Conservation (phyloP, 2,329 filamentous ascomycete species). For the Pseudonectria foliicola region DNA sequence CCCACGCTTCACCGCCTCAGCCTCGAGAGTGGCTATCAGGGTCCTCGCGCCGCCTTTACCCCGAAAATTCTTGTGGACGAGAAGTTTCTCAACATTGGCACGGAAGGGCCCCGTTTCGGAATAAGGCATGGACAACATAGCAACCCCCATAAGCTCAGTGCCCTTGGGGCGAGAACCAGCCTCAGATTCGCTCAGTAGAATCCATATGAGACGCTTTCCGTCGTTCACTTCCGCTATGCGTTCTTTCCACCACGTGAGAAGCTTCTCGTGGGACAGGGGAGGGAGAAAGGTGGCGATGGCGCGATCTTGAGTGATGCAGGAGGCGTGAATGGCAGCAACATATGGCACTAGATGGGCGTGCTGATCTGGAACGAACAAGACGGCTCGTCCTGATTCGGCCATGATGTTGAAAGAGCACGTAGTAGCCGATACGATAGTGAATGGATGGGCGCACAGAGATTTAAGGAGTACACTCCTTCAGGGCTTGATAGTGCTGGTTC, state of each 20-base stretch:
- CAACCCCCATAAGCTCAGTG: constrained; percentile 46
- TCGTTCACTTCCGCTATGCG: constrained; percentile 39
- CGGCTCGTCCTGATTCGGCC: constrained; percentile 28
- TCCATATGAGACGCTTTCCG: constrained; percentile 43
- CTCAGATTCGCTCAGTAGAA: constrained; percentile 37
- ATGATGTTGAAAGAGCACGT: constrained; percentile 12
- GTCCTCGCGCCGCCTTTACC: constrained; percentile 43
- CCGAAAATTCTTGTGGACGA: constrained; percentile 46
- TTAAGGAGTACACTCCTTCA: too few species aligned
- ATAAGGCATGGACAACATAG: constrained; percentile 44
- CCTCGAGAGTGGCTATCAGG: constrained; percentile 49
- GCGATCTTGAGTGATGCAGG: constrained; percentile 51
- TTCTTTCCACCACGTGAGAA: constrained; percentile 51
- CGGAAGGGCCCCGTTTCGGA: constrained; percentile 51
- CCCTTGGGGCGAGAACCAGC: constrained; percentile 30
- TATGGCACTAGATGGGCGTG: constrained; percentile 48
- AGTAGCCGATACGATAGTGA: too few species aligned
- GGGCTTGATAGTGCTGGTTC: too few species aligned
- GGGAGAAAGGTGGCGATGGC: constrained; percentile 52
- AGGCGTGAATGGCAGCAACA: constrained; percentile 50
- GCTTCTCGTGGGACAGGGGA: constrained; percentile 49
- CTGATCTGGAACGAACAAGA: constrained; percentile 35
- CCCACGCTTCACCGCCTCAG: constrained; percentile 41
- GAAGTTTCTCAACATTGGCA: constrained; percentile 49
- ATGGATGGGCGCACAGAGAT: too few species aligned